phyloP scores from a whole-genome alignment of 1,139 yeast species.

The Starmera stellimalicola region DNA sequence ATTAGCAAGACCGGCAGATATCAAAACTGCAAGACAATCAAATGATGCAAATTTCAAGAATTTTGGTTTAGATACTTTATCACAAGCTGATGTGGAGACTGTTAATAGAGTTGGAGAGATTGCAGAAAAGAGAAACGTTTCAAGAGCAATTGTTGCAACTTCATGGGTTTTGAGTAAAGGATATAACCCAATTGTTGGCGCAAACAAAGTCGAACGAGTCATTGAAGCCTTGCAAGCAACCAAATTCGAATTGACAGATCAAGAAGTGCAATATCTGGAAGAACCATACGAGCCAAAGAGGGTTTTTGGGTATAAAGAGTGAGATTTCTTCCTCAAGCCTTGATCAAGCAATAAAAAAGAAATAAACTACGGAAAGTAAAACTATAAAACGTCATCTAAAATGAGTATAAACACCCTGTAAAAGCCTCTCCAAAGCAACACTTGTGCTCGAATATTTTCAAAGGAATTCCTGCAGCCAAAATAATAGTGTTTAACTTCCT shows the following conservation, averaged over 20 bases:
- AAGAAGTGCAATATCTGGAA: constrained; percentile 36
- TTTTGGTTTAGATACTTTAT: neutral
- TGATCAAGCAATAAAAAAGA: no score
- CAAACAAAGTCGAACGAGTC: constrained; percentile 36
- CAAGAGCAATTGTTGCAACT: constrained; percentile 42
- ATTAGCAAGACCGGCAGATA: constrained; percentile 29
- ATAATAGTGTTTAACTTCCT: no score
- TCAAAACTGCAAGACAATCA: neutral
- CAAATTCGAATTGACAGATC: constrained; percentile 30
- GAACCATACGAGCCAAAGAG: constrained; percentile 39
- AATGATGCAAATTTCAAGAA: neutral
- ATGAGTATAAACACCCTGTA: no score
- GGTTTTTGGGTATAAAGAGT: no score
- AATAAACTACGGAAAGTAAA: no score
- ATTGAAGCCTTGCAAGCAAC: constrained; percentile 40
- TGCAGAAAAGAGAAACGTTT: constrained; percentile 29
- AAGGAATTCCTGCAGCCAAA: no score
- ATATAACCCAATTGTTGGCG: constrained; percentile 41
- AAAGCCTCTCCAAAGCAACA: no score
- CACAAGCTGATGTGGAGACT: constrained; percentile 22
- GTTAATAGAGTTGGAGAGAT: constrained; percentile 38
- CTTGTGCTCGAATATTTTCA: no score
- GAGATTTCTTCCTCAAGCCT: no score
- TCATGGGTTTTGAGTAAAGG: constrained; percentile 42
- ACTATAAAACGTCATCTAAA: no score